Evolutionary conservation across 495 filamentous ascomycete species (phyloP), one percentile per base, ranked within the genome.

Genomic region (Penicillium subrubescens): DNA sequence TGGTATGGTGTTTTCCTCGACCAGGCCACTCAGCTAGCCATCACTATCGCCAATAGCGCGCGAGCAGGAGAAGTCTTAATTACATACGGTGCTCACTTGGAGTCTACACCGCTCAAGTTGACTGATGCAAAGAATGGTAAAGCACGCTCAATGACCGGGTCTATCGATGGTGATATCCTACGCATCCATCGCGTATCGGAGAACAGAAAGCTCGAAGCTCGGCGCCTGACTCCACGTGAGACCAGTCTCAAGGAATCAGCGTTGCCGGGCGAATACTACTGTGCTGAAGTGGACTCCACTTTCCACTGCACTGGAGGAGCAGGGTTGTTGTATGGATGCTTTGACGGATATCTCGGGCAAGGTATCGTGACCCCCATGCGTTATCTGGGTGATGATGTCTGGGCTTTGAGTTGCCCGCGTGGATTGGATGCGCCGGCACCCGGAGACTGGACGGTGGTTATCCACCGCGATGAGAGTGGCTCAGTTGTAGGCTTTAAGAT

Each of bases 351-450:
- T 46, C 61, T 78, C 15, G 75, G 75, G 7, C 44, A 59, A 3
- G 74, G 75, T n/a, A 59, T 65, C 5, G 61, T 56, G 7, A 65
- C 66, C 17, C 60, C 65, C 0, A 67, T 78, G 68, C 56, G 52
- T 14, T 77, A 71, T 53, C 57, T 78, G 7, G 74, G 69, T 4
- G 63, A 68, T 23, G 74, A 78, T 72, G 61, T 76, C 2, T 78
- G 75, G 75, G 56, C 27, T 4, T 44, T 78, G 35, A 57, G 59
- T 10, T 76, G 73, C 33, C 72, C 74, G 4, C 64, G 75, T n/a
- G 72, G 71, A 1, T 34, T 78, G 35, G 75, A 78, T 71, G 67
- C 74, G 6, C 67, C 72, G 10, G 71, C 74, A 5, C 75, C 75
- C 1, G 75, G 75, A 5, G 65, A 78, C 31, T 78, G 75, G 75